Evolutionary conservation across 2,329 filamentous ascomycete species (phyloP).

Genomic region (Fusarium paranaense): DNA sequence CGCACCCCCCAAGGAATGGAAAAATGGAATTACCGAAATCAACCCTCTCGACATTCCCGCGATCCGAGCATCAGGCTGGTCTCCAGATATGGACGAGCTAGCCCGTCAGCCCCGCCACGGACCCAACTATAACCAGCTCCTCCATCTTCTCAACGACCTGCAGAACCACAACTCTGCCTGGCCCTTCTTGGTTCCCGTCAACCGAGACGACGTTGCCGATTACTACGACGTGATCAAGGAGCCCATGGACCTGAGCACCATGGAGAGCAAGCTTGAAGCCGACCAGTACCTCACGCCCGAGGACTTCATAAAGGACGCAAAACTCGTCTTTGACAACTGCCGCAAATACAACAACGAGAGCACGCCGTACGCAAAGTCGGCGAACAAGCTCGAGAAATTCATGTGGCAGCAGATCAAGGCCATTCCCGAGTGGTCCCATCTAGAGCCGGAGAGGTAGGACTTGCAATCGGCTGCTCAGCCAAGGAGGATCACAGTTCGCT

Average conservation of each 20-base stretch:
- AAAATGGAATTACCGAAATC: slow-evolving; percentile 77
- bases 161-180: slow-evolving; percentile 94
- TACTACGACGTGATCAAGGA: slow-evolving; percentile 99
- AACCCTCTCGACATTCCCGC: slow-evolving; percentile 89
- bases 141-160: slow-evolving; percentile 92
- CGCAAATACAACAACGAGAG: slow-evolving; percentile 96
- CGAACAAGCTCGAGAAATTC: slow-evolving; percentile 91
- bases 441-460: slow-evolving; percentile 61
- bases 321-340: slow-evolving; percentile 93
- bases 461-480: slow-evolving; percentile 22
- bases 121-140: slow-evolving; percentile 93
- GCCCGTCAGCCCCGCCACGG: slow-evolving; percentile 95
- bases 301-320: slow-evolving; percentile 90
- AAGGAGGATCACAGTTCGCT: slow-evolving; percentile 9
- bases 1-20: slow-evolving; percentile 86
- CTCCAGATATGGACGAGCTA: slow-evolving; percentile 96
- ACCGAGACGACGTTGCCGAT: slow-evolving; percentile 95
- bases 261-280: slow-evolving; percentile 95
- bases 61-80: slow-evolving; percentile 94
- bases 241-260: slow-evolving; percentile 95
- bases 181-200: slow-evolving; percentile 95
- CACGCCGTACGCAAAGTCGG: slow-evolving; percentile 94
- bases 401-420: slow-evolving; percentile 95
- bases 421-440: slow-evolving; percentile 89
- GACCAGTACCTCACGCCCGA: slow-evolving; percentile 92